phyloP scores from a whole-genome alignment of 805 yeast species.

The Kodamaea fukazawae region DNA sequence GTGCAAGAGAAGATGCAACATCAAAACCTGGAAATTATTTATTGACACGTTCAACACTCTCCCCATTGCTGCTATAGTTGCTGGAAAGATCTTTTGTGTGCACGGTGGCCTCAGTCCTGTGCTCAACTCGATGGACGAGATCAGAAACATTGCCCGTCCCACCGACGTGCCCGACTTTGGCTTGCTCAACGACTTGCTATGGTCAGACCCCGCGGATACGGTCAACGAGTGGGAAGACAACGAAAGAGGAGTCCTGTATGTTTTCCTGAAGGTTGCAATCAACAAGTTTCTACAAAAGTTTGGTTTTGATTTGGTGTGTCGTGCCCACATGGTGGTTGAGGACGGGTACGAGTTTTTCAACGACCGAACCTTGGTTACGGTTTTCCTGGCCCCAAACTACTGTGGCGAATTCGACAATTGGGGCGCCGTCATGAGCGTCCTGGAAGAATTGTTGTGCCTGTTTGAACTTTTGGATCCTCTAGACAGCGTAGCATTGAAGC shows the following conservation, averaged over 20 bases:
- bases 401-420: slow-evolving; percentile 88
- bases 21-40: slow-evolving; percentile 91
- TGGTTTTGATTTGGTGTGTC: slow-evolving; percentile 75
- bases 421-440: slow-evolving; percentile 98
- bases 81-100: slow-evolving; percentile 89
- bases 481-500: slow-evolving; percentile 89
- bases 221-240: slow-evolving; percentile 85
- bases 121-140: slow-evolving; percentile 69
- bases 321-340: slow-evolving; percentile 88
- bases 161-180: slow-evolving; percentile 88
- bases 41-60: slow-evolving; percentile 93
- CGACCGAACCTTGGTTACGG: slow-evolving; percentile 68
- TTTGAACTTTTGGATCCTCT: slow-evolving; percentile 92
- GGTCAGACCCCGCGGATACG: slow-evolving; percentile 87
- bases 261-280: slow-evolving; percentile 75
- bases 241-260: slow-evolving; percentile 80
- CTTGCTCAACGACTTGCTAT: slow-evolving; percentile 67
- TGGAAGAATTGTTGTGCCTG: slow-evolving; percentile 87
- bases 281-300: slow-evolving; percentile 72
- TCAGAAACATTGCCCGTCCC: slow-evolving; percentile 71
- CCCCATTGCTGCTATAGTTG: slow-evolving; percentile 94
- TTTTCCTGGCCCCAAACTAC: slow-evolving; percentile 72
- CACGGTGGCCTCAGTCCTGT: slow-evolving; percentile 85
- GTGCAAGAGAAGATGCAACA: slow-evolving; percentile 88
- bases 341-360: slow-evolving; percentile 78